Percentiles rank a stretch among this genome's conserved stretches.
phyloP scores from a whole-genome alignment of 2,329 filamentous ascomycete species.

The Ustulina deusta region DNA sequence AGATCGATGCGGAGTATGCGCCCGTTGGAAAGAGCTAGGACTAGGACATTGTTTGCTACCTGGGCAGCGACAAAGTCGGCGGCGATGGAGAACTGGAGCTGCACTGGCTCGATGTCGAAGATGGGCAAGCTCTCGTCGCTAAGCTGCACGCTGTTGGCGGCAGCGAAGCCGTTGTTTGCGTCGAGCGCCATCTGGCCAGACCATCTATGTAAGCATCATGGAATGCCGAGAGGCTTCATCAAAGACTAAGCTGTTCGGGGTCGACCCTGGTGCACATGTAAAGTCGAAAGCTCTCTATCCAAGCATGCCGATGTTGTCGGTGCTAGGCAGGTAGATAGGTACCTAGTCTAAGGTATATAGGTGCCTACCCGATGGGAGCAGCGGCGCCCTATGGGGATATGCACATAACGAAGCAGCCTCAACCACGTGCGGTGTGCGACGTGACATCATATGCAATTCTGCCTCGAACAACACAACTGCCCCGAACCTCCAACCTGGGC shows the following conservation, averaged over 20 bases:
- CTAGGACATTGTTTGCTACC: conserved; percentile 96
- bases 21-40: conserved; percentile 90
- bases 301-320: neutral
- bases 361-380: neutral
- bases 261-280: neutral
- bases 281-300: conserved; percentile 1
- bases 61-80: conserved; percentile 97
- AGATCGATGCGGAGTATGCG: conserved; percentile 94
- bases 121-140: conserved; percentile 79
- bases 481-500: too few relatives aligned
- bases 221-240: conserved; percentile 26
- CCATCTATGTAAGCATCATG: conserved; percentile 46
- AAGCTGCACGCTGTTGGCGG: conserved; percentile 69
- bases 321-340: conserved; percentile 3
- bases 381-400: conserved; percentile 1
- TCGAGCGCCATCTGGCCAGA: conserved; percentile 73
- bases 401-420: conserved; percentile 25
- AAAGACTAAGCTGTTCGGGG: conserved; percentile 33
- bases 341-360: neutral
- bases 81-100: conserved; percentile 93
- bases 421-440: neutral
- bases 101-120: conserved; percentile 92
- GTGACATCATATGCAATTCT: conserved; percentile 25
- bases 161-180: conserved; percentile 77
- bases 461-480: too few relatives aligned